phyloP scores from a whole-genome alignment of 768 basidiomycete species.

The Pholiota conissans region DNA sequence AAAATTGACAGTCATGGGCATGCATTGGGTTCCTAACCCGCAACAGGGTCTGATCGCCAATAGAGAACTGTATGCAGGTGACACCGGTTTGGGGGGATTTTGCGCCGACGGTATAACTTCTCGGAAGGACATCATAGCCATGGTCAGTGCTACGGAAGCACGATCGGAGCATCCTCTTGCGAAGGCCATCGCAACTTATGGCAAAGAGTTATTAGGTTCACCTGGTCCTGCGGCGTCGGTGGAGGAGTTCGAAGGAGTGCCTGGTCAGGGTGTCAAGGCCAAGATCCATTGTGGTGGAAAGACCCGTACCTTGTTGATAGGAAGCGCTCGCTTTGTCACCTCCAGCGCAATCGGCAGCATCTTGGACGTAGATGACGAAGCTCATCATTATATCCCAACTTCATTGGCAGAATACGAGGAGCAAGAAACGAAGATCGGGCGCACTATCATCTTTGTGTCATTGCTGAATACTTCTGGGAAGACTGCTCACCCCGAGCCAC shows the following conservation, averaged over 20 bases:
- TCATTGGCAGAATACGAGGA: slow-evolving; percentile 64
- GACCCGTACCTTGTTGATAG: slow-evolving; percentile 66
- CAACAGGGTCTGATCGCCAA: slow-evolving; percentile 18
- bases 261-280: slow-evolving; percentile 88
- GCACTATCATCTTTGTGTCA: slow-evolving; percentile 88
- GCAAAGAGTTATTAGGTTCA: slow-evolving; percentile 58
- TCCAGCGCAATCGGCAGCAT: slow-evolving; percentile 42
- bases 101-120: slow-evolving; percentile 66
- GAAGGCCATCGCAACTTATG: slow-evolving; percentile 85
- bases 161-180: slow-evolving; percentile 97
- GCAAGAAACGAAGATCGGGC: slow-evolving; percentile 69
- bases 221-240: slow-evolving; percentile 55
- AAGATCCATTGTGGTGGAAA: slow-evolving; percentile 52
- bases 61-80: slow-evolving; percentile 44
- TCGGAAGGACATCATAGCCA: slow-evolving; percentile 65
- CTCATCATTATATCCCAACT: slow-evolving; percentile 47
- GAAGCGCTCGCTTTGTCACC: slow-evolving; percentile 71
- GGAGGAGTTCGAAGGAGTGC: slow-evolving; percentile 80
- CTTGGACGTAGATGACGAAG: slow-evolving; percentile 17
- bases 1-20: slow-evolving; percentile 78
- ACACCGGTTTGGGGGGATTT: slow-evolving; percentile 40
- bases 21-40: slow-evolving; percentile 66
- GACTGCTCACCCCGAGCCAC: slow-evolving; percentile 50
- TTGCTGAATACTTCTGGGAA: slow-evolving; percentile 37
- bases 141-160: slow-evolving; percentile 86